Percentiles rank a stretch among this genome's conserved stretches.
Conservation (phyloP, 352 stramenopile genomes). For the Peronosclerospora sorghi region DNA sequence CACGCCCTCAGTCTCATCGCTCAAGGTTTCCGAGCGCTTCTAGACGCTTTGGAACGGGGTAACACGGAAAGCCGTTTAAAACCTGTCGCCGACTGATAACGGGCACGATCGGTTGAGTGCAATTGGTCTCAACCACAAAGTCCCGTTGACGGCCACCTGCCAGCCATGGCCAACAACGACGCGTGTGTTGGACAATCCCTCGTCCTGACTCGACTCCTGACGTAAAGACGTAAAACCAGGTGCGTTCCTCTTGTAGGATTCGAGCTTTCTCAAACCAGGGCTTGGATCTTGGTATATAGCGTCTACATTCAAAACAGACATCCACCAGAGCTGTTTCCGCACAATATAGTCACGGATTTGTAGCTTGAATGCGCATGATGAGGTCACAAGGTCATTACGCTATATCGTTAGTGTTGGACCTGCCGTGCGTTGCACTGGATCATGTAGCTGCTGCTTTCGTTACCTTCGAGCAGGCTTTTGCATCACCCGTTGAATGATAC, state of each 20-base stretch:
- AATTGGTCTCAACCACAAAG: background rate
- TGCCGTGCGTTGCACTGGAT: constrained; percentile 46
- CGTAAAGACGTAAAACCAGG: no score
- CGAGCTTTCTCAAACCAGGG: constrained; percentile 21
- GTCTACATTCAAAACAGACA: constrained; percentile 31
- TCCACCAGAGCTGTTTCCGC: constrained; percentile 40
- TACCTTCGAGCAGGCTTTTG: no score
- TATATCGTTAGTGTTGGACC: constrained; percentile 71
- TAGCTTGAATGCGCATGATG: constrained; percentile 66
- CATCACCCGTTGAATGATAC: no score
- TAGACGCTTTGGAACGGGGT: constrained; percentile 19
- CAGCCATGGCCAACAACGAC: no score
- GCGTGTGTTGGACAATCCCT: no score
- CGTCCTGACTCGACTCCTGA: no score
- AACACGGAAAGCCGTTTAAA: constrained; percentile 33
- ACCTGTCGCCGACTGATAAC: constrained; percentile 42
- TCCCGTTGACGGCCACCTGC: no score
- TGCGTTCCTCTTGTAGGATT: no score
- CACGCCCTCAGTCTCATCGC: background rate
- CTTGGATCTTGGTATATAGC: constrained; percentile 39
- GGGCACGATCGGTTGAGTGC: constrained; percentile 60
- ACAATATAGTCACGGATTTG: constrained; percentile 54
- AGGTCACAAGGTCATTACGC: constrained; percentile 69
- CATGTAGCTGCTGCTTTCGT: constrained; percentile 16
- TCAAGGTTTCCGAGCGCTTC: constrained; percentile 6